These are phyloP conservation scores for Lecanoromycetidae sp. DNA, from an alignment of 2,329 filamentous ascomycete genomes.

Conservation along the genomic window DNA sequence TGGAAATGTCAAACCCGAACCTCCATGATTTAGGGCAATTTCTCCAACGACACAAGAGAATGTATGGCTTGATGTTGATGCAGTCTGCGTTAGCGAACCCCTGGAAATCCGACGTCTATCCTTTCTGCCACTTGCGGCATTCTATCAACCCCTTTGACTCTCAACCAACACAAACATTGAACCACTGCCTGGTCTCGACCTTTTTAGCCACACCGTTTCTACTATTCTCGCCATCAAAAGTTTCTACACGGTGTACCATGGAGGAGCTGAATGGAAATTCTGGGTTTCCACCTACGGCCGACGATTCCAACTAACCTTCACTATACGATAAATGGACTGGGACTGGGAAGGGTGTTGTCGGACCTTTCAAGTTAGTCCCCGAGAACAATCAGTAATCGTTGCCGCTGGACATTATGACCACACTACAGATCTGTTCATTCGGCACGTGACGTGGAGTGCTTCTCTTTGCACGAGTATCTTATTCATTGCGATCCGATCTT, in stretches of 20 bases:
- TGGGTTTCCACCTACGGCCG: too few species aligned
- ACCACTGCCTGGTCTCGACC: not conserved
- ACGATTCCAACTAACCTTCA: too few species aligned
- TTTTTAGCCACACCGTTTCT: not conserved
- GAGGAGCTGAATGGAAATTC: too few species aligned
- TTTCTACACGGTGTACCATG: not conserved
- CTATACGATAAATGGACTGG: too few species aligned
- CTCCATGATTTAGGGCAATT: not conserved
- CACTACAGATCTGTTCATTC: too few species aligned
- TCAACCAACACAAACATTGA: not conserved
- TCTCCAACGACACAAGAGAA: not conserved
- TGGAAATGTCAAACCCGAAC: slow-evolving; percentile 1
- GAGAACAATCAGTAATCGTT: too few species aligned
- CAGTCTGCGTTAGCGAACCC: not conserved
- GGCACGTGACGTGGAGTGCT: too few species aligned
- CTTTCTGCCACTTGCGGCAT: not conserved
- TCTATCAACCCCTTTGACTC: not conserved
- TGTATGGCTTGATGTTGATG: slow-evolving; percentile 8
- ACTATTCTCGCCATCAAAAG: not conserved
- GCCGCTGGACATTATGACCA: too few species aligned
- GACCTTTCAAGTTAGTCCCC: too few species aligned
- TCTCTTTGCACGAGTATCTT: too few species aligned
- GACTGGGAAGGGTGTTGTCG: too few species aligned
- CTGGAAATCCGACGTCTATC: not conserved
- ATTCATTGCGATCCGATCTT: not conserved